Conservation (phyloP, 768 basidiomycete genomes). For the Pleurotus tuber-regium region DNA sequence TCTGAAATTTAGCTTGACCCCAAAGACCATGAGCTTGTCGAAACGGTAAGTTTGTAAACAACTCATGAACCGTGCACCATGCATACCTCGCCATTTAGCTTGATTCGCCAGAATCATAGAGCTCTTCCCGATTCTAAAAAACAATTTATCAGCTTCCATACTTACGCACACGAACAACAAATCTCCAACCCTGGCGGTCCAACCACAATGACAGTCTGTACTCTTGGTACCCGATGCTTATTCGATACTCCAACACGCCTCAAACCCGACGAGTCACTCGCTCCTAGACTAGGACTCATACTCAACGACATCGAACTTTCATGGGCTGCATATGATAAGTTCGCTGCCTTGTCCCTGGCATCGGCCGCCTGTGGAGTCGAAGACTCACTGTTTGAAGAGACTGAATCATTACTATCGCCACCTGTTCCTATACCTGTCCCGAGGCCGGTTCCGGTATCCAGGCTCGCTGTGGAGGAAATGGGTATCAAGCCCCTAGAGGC, state of each 20-base stretch:
- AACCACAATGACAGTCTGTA: slow-evolving; percentile 59
- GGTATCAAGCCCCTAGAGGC: slow-evolving; percentile 38
- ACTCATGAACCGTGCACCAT: not conserved
- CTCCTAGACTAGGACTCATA: slow-evolving; percentile 31
- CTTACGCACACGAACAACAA: not conserved
- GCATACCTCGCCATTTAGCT: slow-evolving; percentile 66
- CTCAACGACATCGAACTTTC: slow-evolving; percentile 25
- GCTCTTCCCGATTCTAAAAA: slow-evolving; percentile 65
- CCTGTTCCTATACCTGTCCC: slow-evolving; percentile 15
- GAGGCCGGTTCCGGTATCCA: slow-evolving; percentile 22
- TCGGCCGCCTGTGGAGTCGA: slow-evolving; percentile 20
- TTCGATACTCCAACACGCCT: slow-evolving; percentile 41
- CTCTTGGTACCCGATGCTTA: slow-evolving; percentile 41
- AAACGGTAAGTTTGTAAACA: slow-evolving; percentile 1
- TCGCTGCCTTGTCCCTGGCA: slow-evolving; percentile 18
- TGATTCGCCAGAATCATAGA: slow-evolving; percentile 68
- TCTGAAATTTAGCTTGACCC: slow-evolving; percentile 76
- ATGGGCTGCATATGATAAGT: slow-evolving; percentile 17
- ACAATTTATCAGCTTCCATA: slow-evolving; percentile 9
- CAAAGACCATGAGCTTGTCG: slow-evolving; percentile 68
- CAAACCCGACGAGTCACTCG: slow-evolving; percentile 37
- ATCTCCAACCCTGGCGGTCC: slow-evolving; percentile 59
- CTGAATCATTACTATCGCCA: slow-evolving; percentile 42
- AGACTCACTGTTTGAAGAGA: slow-evolving; percentile 43
- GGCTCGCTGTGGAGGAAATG: slow-evolving; percentile 32